These are phyloP conservation scores for Phytophthora syringae DNA, from an alignment of 352 stramenopile genomes.

Conservation along the genomic window DNA sequence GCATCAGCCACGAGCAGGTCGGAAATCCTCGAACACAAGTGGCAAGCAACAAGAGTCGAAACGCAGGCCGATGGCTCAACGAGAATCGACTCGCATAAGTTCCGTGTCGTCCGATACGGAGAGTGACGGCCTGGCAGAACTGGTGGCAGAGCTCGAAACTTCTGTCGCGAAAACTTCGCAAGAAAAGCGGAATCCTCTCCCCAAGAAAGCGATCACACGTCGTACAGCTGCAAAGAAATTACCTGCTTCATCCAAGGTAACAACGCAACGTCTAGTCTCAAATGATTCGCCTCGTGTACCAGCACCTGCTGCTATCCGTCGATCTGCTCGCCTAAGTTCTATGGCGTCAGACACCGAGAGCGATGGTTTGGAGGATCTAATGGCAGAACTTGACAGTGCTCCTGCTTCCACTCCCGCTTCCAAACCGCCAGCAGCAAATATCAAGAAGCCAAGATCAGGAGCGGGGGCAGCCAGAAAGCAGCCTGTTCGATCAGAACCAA, in stretches of 20 bases:
- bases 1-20: not conserved
- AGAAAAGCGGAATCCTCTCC: not conserved
- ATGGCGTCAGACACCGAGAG: conserved; percentile 53
- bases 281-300: not conserved
- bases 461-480: conserved; percentile 6
- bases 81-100: conserved; percentile 19
- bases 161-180: not conserved
- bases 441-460: conserved; percentile 9
- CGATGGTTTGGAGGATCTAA: conserved; percentile 56
- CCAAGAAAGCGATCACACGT: not conserved
- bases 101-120: conserved; percentile 43
- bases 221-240: conserved; percentile 7
- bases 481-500: conserved; percentile 5
- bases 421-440: conserved; percentile 2
- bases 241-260: conserved; percentile 1
- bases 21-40: not conserved
- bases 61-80: not conserved
- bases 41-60: conserved; percentile 7
- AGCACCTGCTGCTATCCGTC: conserved; percentile 3
- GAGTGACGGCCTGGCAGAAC: conserved; percentile 55
- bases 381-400: conserved; percentile 47
- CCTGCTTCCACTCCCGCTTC: not conserved
- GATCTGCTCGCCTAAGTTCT: conserved; percentile 37
- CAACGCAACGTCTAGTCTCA: not conserved
- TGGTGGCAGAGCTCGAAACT: conserved; percentile 52